Evolutionary conservation across 1,284 basidiomycete species (phyloP).

Genomic region (Apiotrichum veenhuisii): DNA sequence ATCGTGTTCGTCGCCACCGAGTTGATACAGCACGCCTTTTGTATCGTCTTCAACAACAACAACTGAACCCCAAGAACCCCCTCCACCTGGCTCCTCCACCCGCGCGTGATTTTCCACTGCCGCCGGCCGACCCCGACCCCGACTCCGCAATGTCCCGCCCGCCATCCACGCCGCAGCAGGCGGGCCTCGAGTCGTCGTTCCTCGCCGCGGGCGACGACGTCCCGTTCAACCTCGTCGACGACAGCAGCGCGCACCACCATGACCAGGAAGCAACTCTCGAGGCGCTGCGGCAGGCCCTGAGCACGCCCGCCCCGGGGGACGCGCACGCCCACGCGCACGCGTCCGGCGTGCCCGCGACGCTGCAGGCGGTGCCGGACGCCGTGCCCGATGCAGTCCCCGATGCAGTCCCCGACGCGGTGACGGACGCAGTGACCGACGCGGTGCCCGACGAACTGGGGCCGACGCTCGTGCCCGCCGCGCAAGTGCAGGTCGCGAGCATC

Average conservation of each 20-base stretch:
- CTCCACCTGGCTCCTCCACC: slow-evolving; percentile 1
- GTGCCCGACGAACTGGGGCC: slow-evolving; percentile 3
- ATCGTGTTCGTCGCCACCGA: neutral
- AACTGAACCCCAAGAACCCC: neutral
- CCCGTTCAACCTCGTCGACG: slow-evolving; percentile 17
- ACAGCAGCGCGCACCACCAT: slow-evolving; percentile 19
- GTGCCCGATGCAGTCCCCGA: too few species aligned
- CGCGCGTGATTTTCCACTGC: neutral
- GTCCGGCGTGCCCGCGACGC: neutral
- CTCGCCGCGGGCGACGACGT: slow-evolving; percentile 15
- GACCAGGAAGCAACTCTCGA: slow-evolving; percentile 32
- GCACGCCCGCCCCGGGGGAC: slow-evolving; percentile 5
- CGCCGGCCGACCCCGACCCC: neutral
- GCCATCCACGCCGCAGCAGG: neutral
- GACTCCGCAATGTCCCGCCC: neutral
- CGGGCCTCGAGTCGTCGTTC: slow-evolving; percentile 10
- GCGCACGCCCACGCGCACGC: too few species aligned
- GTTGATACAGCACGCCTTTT: slow-evolving; percentile 11
- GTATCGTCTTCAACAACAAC: neutral
- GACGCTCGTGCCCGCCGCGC: slow-evolving; percentile 15
- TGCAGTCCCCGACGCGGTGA: too few species aligned
- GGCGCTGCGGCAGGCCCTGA: slow-evolving; percentile 34
- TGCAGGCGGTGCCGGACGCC: slow-evolving; percentile 3
- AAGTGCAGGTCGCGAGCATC: slow-evolving; percentile 21
- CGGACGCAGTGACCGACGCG: too few species aligned